Base-by-base conservation (phyloP, 2,329 filamentous ascomycete genomes). In the Exophiala oligosperma region DNA sequence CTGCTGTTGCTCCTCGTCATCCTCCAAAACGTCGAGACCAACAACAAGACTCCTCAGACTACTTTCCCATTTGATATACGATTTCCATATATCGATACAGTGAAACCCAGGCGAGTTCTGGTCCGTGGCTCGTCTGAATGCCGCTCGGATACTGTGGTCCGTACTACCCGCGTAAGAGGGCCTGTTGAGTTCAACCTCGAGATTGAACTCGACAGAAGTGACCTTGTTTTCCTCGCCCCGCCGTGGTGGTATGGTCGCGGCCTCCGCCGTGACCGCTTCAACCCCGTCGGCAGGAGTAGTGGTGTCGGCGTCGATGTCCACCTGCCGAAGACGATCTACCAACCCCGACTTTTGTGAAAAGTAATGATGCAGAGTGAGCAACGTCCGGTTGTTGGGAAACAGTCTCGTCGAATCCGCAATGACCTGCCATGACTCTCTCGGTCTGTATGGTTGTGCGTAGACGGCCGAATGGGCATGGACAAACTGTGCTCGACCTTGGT, bases 321-420 rank as follows among this genome's bases (percentile, higher is more conserved):
- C 74, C 4, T 82, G 78, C n/a, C 89, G 85, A 21, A 95, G 84
- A 17, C 90, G 88, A 65, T 95, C 90, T 61, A 91, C 84, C 54
- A 94, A 81, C 24, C 87, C 83, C 44, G 91, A 84, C 6, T 87
- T 84, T 1, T 84, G 79, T 69, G 93, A 87, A 61, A 90, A 86
- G 78, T 87, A 89, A n/a, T 86, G 82, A 63, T 88, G 88, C 0
- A 94, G 75, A 1, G 82, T 78, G 1, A 95, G 79, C 61, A 97
- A 87, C 4, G 91, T 79, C 1, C 85, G 89, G 74, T 96, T 97
- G 49, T 79, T 78, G 0, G 92, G 91, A 70, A 92, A 96, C 5
- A 76, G 70, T 0, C 67, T 66, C 23, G 94, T 77, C 61, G 87
- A 89, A 1, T 78, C 74, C 3, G 77, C 73, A 0, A 96, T 74